phyloP scores from a whole-genome alignment of 139 green algal genomes.

The Spirogloea muscicola region DNA sequence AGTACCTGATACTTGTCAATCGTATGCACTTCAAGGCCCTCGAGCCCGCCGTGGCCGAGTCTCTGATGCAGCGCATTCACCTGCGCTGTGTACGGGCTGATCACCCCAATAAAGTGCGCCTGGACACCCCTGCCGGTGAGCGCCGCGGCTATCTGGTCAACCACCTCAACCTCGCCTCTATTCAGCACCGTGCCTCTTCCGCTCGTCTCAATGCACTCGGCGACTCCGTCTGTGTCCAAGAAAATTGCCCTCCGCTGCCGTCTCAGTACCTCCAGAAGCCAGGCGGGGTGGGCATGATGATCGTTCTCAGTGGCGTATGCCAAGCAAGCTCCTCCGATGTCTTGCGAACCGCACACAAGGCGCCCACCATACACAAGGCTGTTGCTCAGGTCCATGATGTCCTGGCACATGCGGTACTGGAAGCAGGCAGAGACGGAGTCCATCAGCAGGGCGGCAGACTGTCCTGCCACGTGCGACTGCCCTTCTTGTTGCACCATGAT shows the following conservation, averaged over 20 bases:
- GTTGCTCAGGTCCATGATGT: constrained; percentile 84
- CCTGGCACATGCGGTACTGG: constrained; percentile 92
- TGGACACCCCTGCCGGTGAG: not conserved
- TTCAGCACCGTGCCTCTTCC: not conserved
- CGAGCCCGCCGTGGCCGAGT: constrained; percentile 51
- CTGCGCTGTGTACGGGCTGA: constrained; percentile 81
- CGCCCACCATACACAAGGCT: constrained; percentile 73
- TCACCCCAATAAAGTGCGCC: constrained; percentile 63
- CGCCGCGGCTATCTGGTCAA: constrained; percentile 8
- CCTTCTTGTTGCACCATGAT: too few relatives aligned
- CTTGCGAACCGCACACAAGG: constrained; percentile 61
- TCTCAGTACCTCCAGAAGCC: too few relatives aligned
- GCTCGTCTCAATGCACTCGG: too few relatives aligned
- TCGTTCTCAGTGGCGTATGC: too few relatives aligned
- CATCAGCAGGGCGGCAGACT: too few relatives aligned
- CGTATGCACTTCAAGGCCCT: constrained; percentile 72
- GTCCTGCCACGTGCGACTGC: too few relatives aligned
- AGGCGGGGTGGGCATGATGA: too few relatives aligned
- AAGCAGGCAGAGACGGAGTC: too few relatives aligned
- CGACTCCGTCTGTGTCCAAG: too few relatives aligned
- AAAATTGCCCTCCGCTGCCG: too few relatives aligned
- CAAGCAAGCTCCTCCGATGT: constrained; percentile 1
- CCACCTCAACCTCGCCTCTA: constrained; percentile 3
- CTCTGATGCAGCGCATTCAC: constrained; percentile 44
- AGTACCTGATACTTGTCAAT: constrained; percentile 76